Evolutionary conservation across 108 stramenopile species (phyloP).

Genomic region (Hondaea fermentalgiana): DNA sequence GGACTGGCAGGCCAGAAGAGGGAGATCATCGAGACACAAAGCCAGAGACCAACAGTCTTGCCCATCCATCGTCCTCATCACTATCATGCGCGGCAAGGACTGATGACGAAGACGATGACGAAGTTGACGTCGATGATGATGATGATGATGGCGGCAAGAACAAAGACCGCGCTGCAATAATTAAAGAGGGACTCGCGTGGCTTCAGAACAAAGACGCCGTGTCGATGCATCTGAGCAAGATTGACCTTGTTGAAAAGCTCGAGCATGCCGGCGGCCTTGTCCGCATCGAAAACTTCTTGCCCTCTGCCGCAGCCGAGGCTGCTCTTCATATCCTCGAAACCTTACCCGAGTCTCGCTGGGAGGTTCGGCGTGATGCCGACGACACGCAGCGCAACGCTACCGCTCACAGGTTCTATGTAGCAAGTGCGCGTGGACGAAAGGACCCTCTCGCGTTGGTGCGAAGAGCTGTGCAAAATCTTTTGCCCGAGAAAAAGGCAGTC

Average conservation of each 20-base stretch:
- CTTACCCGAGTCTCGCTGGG: background rate
- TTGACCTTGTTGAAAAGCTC: background rate
- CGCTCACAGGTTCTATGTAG: background rate
- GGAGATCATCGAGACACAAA: too few species aligned
- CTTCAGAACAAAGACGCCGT: background rate
- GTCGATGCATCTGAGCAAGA: background rate
- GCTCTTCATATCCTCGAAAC: background rate
- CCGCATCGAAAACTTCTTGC: conserved; percentile 17
- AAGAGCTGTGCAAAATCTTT: background rate
- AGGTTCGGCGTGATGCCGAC: background rate
- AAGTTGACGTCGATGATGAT: background rate
- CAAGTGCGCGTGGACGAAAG: background rate
- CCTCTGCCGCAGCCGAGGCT: background rate
- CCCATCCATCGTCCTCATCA: too few species aligned
- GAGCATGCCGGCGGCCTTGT: background rate
- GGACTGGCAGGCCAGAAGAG: too few species aligned
- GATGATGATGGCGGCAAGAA: background rate
- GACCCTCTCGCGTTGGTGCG: background rate
- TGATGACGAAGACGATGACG: background rate
- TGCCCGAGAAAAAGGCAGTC: background rate
- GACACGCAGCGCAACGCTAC: background rate
- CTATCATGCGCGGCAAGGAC: too few species aligned
- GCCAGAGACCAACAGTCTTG: too few species aligned
- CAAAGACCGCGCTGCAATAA: background rate
- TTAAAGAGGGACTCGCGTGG: background rate